Conservation (phyloP, 352 stramenopile species). For the Globisporangium canariense region DNA sequence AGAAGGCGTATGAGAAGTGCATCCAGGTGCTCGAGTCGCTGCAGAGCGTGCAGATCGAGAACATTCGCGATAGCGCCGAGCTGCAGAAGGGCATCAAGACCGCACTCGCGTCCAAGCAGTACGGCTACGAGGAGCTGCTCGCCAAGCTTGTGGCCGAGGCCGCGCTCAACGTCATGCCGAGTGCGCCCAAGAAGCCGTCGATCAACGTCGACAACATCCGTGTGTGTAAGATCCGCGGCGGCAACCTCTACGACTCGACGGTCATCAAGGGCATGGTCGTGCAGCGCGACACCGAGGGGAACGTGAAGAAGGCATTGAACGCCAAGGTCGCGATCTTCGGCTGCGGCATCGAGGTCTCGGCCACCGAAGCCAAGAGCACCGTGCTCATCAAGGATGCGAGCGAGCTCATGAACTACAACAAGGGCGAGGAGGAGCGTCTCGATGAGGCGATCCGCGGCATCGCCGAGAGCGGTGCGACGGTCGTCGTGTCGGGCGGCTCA, state of each 20-base stretch:
- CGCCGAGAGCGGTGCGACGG: conserved; percentile 93
- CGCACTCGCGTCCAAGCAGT: conserved; percentile 97
- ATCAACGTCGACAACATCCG: conserved; percentile 98
- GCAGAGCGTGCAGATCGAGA: conserved; percentile 62
- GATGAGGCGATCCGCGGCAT: conserved; percentile 98
- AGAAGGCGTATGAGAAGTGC: conserved; percentile 93
- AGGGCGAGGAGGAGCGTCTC: conserved; percentile 97
- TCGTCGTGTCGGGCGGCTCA: conserved; percentile 95
- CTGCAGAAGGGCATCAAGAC: conserved; percentile 91
- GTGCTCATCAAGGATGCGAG: conserved; percentile 99
- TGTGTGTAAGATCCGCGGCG: conserved; percentile 97
- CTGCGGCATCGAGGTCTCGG: conserved; percentile 95
- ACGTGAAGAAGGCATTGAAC: conserved; percentile 88
- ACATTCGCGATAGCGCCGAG: conserved; percentile 83
- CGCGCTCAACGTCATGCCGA: conserved; percentile 93
- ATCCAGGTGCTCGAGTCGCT: conserved; percentile 91
- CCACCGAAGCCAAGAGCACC: conserved; percentile 98
- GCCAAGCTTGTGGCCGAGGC: conserved; percentile 94
- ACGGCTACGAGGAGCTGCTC: conserved; percentile 94
- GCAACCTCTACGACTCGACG: conserved; percentile 92
- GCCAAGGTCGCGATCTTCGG: conserved; percentile 97
- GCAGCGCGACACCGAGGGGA: conserved; percentile 91
- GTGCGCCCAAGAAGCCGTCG: conserved; percentile 73
- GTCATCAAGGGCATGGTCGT: conserved; percentile 99
- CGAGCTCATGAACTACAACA: conserved; percentile 99